Conservation (phyloP, 495 filamentous ascomycete species). For the Neurospora terricola region DNA sequence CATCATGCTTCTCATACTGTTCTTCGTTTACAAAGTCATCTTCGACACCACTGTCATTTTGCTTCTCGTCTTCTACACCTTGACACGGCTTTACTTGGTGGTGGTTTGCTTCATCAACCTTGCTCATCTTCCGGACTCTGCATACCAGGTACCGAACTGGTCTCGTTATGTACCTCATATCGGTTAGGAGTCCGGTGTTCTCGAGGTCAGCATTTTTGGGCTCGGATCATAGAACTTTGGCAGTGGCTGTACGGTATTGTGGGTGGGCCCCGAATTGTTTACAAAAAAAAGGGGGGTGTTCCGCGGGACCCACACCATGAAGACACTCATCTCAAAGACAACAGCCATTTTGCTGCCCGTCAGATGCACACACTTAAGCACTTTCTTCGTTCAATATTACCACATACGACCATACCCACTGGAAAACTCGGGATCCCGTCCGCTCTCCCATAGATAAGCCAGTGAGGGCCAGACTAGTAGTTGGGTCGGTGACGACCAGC, state of each 20-base stretch:
- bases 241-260: background rate
- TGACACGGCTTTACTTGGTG: background rate
- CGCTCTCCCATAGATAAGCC: constrained; percentile 39
- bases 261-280: background rate
- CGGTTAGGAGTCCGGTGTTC: background rate
- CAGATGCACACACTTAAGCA: background rate
- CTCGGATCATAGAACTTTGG: background rate
- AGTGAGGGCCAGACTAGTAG: constrained; percentile 20
- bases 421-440: constrained; percentile 41
- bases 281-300: background rate
- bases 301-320: background rate
- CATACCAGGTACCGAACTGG: background rate
- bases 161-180: background rate
- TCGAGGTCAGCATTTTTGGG: background rate
- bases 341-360: background rate
- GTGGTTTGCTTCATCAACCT: background rate
- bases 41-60: background rate
- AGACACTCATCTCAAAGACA: background rate
- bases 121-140: background rate
- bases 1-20: background rate
- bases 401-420: background rate
- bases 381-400: background rate
- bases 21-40: background rate
- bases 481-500: constrained; percentile 21
- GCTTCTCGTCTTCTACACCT: background rate